These are phyloP conservation scores for Pleurotus tuber-regium DNA, from an alignment of 768 basidiomycete species.

Conservation along the genomic window DNA sequence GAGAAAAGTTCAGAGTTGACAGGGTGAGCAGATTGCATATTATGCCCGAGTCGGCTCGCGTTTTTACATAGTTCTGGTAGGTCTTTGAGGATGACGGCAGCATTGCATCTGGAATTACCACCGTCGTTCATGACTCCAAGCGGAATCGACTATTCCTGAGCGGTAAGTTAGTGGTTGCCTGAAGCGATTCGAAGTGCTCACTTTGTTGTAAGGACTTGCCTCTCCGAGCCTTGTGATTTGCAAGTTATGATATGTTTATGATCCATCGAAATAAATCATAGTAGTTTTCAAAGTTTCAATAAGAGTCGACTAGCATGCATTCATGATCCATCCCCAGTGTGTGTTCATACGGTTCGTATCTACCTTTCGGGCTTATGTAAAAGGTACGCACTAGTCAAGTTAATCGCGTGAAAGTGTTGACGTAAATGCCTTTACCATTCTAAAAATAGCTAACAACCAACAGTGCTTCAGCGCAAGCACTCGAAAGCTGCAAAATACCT, in stretches of 20 bases:
- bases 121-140: conserved; percentile 52
- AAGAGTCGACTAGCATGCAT: too few species aligned
- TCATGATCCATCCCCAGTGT: too few species aligned
- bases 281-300: too few species aligned
- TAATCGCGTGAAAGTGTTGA: too few species aligned
- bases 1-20: conserved; percentile 56
- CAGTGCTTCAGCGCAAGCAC: too few species aligned
- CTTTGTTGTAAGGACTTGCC: not conserved
- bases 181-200: not conserved
- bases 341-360: too few species aligned
- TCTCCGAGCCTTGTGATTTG: not conserved
- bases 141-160: conserved; percentile 53
- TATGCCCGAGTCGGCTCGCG: too few species aligned
- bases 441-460: too few species aligned
- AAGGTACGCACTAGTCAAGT: too few species aligned
- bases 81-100: conserved; percentile 68
- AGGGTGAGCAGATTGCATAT: conserved; percentile 48
- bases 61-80: conserved; percentile 29
- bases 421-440: too few species aligned
- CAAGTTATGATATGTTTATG: not conserved
- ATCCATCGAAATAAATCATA: not conserved
- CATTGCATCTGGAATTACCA: conserved; percentile 54
- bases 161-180: conserved; percentile 35
- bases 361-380: too few species aligned
- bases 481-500: too few species aligned